Percentiles rank a stretch among this genome's conserved stretches.
phyloP scores from a whole-genome alignment of 1,284 basidiomycete genomes.

The Trichosporon ovoides region DNA sequence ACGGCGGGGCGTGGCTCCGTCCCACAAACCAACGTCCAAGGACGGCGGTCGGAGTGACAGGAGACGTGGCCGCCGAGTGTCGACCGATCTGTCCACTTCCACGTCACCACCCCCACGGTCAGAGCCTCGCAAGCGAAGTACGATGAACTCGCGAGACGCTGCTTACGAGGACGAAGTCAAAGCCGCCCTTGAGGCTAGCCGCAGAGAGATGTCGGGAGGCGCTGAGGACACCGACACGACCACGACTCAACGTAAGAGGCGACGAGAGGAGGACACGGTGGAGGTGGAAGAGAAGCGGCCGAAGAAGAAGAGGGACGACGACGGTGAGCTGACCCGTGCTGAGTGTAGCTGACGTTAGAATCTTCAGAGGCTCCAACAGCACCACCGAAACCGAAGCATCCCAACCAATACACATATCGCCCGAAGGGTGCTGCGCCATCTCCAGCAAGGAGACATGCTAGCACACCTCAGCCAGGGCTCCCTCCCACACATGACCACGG shows the following conservation, averaged over 20 bases:
- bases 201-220: conserved; percentile 26
- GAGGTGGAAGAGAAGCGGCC: conserved; percentile 12
- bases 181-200: conserved; percentile 54
- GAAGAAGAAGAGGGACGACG: conserved; percentile 42
- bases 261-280: conserved; percentile 25
- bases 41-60: conserved; percentile 12
- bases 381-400: conserved; percentile 48
- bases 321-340: conserved; percentile 28
- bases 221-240: conserved; percentile 21
- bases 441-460: conserved; percentile 19
- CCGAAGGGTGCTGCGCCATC: conserved; percentile 43
- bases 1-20: conserved; percentile 2
- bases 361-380: conserved; percentile 9
- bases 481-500: conserved; percentile 40
- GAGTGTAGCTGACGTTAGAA: conserved; percentile 7
- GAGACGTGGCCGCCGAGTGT: conserved; percentile 15
- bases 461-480: conserved; percentile 26
- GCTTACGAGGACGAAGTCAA: conserved; percentile 79
- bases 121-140: conserved; percentile 71
- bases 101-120: conserved; percentile 13
- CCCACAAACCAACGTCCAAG: conserved; percentile 10
- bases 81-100: conserved; percentile 19
- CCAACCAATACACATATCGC: conserved; percentile 60
- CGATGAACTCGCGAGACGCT: conserved; percentile 95
- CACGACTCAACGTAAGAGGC: conserved; percentile 15